A percentile compares a stretch with the other conserved stretches of the same genome.
Conservation (phyloP, 2,329 filamentous ascomycete species). For the Trichophyton rubrum region DNA sequence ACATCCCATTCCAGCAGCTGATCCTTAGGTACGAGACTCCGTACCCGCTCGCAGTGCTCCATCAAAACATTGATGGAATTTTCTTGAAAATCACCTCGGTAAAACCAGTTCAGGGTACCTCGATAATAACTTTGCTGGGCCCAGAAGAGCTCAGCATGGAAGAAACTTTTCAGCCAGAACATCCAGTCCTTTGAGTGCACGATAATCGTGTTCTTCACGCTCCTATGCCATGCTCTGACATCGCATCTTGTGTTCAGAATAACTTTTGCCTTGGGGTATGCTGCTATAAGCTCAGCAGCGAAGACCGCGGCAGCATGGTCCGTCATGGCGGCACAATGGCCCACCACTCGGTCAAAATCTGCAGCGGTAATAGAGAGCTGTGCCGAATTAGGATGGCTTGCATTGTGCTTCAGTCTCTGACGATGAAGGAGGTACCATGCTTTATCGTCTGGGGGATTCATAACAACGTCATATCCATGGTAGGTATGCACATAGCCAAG, state of each 20-base stretch:
- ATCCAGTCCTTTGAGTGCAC: not conserved
- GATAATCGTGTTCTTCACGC: constrained; percentile 21
- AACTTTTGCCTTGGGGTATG: constrained; percentile 61
- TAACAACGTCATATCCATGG: constrained; percentile 61
- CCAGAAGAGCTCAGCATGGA: not conserved
- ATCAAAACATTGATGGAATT: not conserved
- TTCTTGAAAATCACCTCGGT: not conserved
- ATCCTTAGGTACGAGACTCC: constrained; percentile 36
- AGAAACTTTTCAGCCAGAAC: constrained; percentile 1
- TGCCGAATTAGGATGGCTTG: not conserved
- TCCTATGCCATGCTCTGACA: constrained; percentile 47
- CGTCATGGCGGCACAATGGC: constrained; percentile 41
- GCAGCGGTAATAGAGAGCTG: not conserved
- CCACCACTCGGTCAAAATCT: not conserved
- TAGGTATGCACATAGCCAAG: constrained; percentile 58
- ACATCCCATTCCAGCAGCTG: constrained; percentile 43
- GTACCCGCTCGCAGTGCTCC: constrained; percentile 43
- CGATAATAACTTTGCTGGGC: not conserved
- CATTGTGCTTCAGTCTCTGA: constrained; percentile 38
- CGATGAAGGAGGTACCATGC: constrained; percentile 59
- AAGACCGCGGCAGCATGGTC: constrained; percentile 59
- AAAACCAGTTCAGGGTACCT: not conserved
- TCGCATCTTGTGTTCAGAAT: constrained; percentile 52
- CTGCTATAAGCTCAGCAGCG: constrained; percentile 55
- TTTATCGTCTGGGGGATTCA: constrained; percentile 52